These are phyloP conservation scores for Eucalyptus erythrocorys DNA, from an alignment of 345 rosid genomes.

Conservation along the genomic window DNA sequence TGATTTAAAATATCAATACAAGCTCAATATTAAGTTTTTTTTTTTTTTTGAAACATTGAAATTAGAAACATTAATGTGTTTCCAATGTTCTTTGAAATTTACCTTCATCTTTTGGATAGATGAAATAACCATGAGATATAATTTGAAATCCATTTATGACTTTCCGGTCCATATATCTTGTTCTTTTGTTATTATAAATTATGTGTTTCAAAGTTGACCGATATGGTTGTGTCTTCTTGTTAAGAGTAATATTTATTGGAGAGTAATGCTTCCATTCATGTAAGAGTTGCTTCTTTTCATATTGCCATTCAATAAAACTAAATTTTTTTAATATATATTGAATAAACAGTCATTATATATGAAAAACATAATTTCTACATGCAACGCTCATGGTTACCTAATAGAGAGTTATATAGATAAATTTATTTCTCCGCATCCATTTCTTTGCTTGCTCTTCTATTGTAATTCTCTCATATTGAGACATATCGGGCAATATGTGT, in stretches of 20 bases:
- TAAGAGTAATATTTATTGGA: not conserved
- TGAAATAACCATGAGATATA: not conserved
- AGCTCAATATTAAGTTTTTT: not conserved
- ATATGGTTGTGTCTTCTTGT: not conserved
- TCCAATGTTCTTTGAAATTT: not conserved
- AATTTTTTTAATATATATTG: too few species aligned
- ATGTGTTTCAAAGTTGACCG: accelerated
- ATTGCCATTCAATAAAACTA: not conserved
- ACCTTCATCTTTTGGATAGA: not conserved
- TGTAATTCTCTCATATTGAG: not conserved
- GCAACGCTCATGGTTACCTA: not conserved
- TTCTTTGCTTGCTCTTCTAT: not conserved
- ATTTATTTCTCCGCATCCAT: not conserved
- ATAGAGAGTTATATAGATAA: not conserved
- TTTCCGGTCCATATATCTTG: not conserved
- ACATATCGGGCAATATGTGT: not conserved
- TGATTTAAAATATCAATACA: not conserved
- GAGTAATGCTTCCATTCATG: not conserved
- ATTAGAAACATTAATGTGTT: not conserved
- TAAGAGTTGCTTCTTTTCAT: not conserved
- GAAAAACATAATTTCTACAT: not conserved
- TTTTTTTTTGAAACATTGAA: not conserved
- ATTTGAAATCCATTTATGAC: not conserved
- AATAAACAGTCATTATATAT: not conserved
- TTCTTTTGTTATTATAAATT: not conserved